Conservation (phyloP, 805 yeast genomes). For the Candida ipomoeae region DNA sequence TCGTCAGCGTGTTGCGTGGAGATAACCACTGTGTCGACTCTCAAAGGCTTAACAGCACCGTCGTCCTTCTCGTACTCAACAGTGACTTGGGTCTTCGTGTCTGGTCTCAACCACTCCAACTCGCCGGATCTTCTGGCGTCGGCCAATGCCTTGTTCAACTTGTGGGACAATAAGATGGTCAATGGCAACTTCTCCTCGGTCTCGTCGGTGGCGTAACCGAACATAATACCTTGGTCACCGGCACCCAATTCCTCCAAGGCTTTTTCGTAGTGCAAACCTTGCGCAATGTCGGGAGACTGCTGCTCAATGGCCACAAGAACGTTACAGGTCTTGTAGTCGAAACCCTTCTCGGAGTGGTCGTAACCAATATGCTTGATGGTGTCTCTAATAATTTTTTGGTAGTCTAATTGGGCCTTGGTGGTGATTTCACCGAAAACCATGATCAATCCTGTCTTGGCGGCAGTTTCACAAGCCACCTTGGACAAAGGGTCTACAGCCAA, state of each 20-base stretch:
- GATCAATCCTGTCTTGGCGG: conserved; percentile 98
- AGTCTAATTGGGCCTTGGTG: conserved; percentile 92
- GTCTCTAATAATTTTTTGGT: conserved; percentile 96
- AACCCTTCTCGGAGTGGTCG: conserved; percentile 93
- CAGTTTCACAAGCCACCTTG: conserved; percentile 99
- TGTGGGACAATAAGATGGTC: conserved; percentile 91
- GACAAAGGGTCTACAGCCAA: conserved; percentile 92
- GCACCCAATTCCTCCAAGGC: conserved; percentile 97
- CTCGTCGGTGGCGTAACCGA: conserved; percentile 99
- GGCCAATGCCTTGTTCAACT: conserved; percentile 94
- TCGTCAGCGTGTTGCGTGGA: conserved; percentile 98
- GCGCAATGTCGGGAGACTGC: conserved; percentile 98
- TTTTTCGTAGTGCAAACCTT: conserved; percentile 96
- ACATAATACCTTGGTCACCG: conserved; percentile 99
- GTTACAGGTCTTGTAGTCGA: conserved; percentile 98
- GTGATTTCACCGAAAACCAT: conserved; percentile 99
- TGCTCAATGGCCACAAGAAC: conserved; percentile 98
- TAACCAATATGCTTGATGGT: conserved; percentile 98
- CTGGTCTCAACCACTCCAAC: conserved; percentile 97
- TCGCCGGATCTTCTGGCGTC: conserved; percentile 96
- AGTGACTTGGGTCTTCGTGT: conserved; percentile 99
- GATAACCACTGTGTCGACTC: conserved; percentile 96
- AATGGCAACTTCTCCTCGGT: conserved; percentile 96
- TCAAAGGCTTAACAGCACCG: conserved; percentile 92
- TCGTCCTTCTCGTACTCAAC: conserved; percentile 90